Conservation (phyloP, 257 asterid species). For the Solanum bulbocastanum region DNA sequence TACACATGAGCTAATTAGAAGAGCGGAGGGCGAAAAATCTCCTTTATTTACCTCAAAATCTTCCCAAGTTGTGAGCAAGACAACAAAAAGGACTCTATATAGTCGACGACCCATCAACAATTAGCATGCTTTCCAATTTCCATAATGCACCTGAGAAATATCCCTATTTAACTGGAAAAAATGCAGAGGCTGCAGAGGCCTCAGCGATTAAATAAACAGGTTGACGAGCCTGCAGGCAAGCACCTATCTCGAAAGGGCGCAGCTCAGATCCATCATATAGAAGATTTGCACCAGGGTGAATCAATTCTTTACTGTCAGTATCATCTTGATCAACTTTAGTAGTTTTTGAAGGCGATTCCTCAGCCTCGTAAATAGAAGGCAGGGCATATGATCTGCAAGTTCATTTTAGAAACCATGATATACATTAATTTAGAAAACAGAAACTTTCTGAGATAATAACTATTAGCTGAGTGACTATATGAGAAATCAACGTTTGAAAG, state of each 20-base stretch:
- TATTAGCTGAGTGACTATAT: background rate
- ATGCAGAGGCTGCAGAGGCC: constrained; percentile 75
- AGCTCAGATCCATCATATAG: constrained; percentile 81
- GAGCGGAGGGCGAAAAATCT: background rate
- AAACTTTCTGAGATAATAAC: background rate
- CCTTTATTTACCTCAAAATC: background rate
- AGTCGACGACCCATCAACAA: background rate
- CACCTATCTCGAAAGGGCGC: constrained; percentile 88
- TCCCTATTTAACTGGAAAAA: constrained; percentile 35
- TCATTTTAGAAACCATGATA: constrained; percentile 6
- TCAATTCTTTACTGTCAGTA: constrained; percentile 70
- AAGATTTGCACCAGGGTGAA: constrained; percentile 88
- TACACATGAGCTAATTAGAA: background rate
- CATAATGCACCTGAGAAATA: background rate
- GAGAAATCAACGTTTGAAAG: background rate
- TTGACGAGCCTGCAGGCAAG: constrained; percentile 96
- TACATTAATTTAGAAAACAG: background rate
- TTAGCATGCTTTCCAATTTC: background rate
- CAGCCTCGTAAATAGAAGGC: constrained; percentile 60
- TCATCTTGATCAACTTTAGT: constrained; percentile 66
- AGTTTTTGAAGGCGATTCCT: constrained; percentile 42
- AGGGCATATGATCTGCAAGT: constrained; percentile 79
- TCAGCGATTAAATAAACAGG: constrained; percentile 82
- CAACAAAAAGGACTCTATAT: background rate
- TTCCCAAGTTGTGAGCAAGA: background rate